These are phyloP conservation scores for Neurospora terricola DNA, from an alignment of 495 filamentous ascomycete genomes.

Conservation along the genomic window DNA sequence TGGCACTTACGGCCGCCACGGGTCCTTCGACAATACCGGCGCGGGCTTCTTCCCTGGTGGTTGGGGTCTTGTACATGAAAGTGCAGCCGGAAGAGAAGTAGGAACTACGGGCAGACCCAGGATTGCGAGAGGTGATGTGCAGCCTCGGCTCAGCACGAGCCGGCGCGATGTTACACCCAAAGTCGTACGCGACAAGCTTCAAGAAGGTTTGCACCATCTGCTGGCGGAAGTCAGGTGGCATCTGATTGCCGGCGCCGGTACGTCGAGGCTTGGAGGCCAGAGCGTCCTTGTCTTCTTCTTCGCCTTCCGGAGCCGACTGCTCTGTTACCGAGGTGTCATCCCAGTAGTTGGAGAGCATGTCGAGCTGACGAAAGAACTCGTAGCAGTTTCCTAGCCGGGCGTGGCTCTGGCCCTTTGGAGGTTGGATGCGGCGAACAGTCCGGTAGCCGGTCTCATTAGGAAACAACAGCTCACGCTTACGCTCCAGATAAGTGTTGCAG, in stretches of 20 bases:
- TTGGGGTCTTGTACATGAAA: constrained; percentile 57
- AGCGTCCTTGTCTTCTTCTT: constrained; percentile 10
- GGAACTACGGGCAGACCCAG: constrained; percentile 24
- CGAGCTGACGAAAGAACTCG: constrained; percentile 47
- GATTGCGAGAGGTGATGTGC: constrained; percentile 33
- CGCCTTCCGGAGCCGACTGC: not conserved
- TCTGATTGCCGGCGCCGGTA: constrained; percentile 52
- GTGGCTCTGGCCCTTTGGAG: constrained; percentile 34
- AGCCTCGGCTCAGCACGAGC: constrained; percentile 55
- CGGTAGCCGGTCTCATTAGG: constrained; percentile 41
- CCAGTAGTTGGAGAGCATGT: constrained; percentile 42
- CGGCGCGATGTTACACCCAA: constrained; percentile 59
- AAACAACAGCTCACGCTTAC: constrained; percentile 39
- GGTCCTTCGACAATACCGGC: constrained; percentile 71
- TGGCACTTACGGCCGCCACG: constrained; percentile 49
- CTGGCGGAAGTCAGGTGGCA: constrained; percentile 67
- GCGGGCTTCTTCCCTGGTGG: constrained; percentile 57
- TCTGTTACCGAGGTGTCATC: constrained; percentile 37
- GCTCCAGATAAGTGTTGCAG: constrained; percentile 40
- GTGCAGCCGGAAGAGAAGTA: constrained; percentile 43
- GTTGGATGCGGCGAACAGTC: constrained; percentile 39
- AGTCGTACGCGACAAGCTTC: constrained; percentile 71
- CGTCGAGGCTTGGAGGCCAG: constrained; percentile 27
- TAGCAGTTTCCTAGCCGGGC: constrained; percentile 45
- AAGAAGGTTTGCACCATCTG: constrained; percentile 61